Conservation (phyloP, 495 filamentous ascomycete genomes). For the Neurospora sp. region DNA sequence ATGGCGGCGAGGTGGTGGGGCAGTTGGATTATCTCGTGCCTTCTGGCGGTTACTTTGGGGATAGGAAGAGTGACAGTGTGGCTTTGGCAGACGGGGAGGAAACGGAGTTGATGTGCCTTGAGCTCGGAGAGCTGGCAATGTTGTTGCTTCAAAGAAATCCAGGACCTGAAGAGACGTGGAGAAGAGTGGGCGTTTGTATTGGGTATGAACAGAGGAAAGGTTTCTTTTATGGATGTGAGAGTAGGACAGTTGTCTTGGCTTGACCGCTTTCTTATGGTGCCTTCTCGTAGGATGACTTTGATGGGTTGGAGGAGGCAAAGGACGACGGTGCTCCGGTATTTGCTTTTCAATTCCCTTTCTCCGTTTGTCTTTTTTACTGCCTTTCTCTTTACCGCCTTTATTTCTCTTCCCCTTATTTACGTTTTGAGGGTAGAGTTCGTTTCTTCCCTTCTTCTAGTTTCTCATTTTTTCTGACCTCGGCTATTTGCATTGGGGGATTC, state of each 20-base stretch:
- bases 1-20: slow-evolving; percentile 20
- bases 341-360: neutral
- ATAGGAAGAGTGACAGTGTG: neutral
- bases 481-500: neutral
- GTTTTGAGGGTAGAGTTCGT: neutral
- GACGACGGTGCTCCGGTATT: neutral
- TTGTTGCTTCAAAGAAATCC: slow-evolving; percentile 13
- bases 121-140: slow-evolving; percentile 24
- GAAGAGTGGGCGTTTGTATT: slow-evolving; percentile 17
- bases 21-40: slow-evolving; percentile 19
- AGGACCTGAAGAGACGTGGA: slow-evolving; percentile 2
- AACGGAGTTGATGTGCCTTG: slow-evolving; percentile 18
- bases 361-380: neutral
- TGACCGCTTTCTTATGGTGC: slow-evolving; percentile 4
- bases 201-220: slow-evolving; percentile 17
- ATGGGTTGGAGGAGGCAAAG: neutral
- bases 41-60: neutral
- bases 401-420: neutral
- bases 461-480: neutral
- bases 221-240: slow-evolving; percentile 22
- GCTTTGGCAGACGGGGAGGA: slow-evolving; percentile 16
- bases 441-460: neutral
- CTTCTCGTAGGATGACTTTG: neutral
- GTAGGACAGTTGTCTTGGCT: slow-evolving; percentile 7
- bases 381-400: neutral